Percentiles rank a stretch among this genome's conserved stretches.
phyloP scores from a whole-genome alignment of 345 rosid species.

The Brassica nigra region DNA sequence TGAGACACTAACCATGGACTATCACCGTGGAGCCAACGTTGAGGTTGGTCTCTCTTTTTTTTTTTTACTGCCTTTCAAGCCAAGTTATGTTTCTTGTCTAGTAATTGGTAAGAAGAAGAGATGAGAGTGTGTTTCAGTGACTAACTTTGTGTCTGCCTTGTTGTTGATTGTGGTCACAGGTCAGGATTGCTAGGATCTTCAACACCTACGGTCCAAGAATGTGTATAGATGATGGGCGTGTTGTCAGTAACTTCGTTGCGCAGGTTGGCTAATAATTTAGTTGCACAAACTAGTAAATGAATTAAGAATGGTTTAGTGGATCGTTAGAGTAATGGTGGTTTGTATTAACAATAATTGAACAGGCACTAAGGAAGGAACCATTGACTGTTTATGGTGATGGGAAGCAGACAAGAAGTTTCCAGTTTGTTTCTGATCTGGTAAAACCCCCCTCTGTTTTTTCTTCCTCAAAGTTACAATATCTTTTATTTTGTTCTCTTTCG shows the following conservation, averaged over 20 bases:
- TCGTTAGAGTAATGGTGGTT: conserved; percentile 29
- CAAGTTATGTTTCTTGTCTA: background rate
- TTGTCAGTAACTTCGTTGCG: conserved; percentile 86
- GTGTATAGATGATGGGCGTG: conserved; percentile 91
- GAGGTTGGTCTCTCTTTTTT: conserved; percentile 47
- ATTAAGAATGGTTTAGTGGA: conserved; percentile 9
- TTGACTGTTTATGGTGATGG: conserved; percentile 92
- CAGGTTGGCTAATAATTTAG: conserved; percentile 46
- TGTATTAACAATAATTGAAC: conserved; percentile 13
- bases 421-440: conserved; percentile 86
- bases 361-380: conserved; percentile 85
- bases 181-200: conserved; percentile 79
- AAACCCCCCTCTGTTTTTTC: conserved; percentile 4
- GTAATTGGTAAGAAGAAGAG: background rate
- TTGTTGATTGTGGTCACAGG: conserved; percentile 44
- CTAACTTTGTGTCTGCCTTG: background rate
- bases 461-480: background rate
- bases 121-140: background rate
- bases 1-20: conserved; percentile 81
- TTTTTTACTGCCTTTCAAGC: background rate
- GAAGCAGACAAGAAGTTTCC: conserved; percentile 89
- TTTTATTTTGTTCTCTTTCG: background rate
- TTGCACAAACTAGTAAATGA: background rate
- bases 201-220: conserved; percentile 88
- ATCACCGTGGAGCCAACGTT: conserved; percentile 68